Conservation (phyloP, 306 rosid genomes). For the Cajanus cajan region DNA sequence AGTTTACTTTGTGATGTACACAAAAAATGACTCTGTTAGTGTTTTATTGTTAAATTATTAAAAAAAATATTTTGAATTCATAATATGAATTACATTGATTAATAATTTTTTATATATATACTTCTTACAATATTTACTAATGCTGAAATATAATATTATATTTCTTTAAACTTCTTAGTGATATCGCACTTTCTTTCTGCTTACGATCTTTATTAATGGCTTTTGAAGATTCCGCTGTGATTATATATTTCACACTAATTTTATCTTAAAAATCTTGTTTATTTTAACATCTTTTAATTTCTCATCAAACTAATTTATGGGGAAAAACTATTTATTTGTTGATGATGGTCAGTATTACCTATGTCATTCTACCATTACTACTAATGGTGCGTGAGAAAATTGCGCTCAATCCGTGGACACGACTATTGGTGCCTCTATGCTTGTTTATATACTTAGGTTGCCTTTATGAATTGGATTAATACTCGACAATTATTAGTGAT, state of each 20-base stretch:
- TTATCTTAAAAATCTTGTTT: not conserved
- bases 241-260: not conserved
- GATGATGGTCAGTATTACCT: not conserved
- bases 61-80: too few relatives aligned
- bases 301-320: not conserved
- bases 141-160: too few relatives aligned
- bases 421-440: not conserved
- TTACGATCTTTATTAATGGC: not conserved
- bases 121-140: too few relatives aligned
- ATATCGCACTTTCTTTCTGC: too few relatives aligned
- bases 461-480: not conserved
- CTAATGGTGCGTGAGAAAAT: not conserved
- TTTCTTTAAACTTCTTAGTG: too few relatives aligned
- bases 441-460: not conserved
- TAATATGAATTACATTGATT: too few relatives aligned
- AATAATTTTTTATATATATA: too few relatives aligned
- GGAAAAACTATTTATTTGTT: not conserved
- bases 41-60: not conserved
- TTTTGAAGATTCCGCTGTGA: not conserved
- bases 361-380: not conserved
- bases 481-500: slow-evolving; percentile 26
- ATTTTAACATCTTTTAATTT: not conserved
- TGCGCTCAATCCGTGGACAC: not conserved
- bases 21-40: not conserved
- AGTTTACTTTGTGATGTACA: too few relatives aligned